Base-by-base conservation (phyloP, 2,329 filamentous ascomycete genomes). In the Sporothrix phasma region DNA sequence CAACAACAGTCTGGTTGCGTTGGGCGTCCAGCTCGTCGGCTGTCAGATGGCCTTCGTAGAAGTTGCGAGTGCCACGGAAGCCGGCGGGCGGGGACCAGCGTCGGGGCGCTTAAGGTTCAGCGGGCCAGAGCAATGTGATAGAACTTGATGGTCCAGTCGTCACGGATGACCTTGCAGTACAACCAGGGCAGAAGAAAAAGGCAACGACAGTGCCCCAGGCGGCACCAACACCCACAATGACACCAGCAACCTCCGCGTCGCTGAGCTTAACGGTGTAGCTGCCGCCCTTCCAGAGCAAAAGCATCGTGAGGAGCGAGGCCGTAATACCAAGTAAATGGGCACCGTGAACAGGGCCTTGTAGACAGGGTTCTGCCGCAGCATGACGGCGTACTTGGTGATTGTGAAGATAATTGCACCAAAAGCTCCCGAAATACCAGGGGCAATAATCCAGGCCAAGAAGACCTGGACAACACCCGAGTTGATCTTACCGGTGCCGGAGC, bases 391-490 rank as follows among this genome's bases (percentile, higher is more conserved):
- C 69, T 85, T 85, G 63, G 81, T 84, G 69, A 81, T 73, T 45
- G 78, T 70, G 74, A 85, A 85, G 71, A 85, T 77, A 70, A 78
- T 74, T 49, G 83, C 75, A 63, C 73, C 82, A 61, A 86, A 86
- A 64, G 67, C 62, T 24, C 75, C 84, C 0, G 84, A 74, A 15
- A 86, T 76, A 62, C 78, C 78, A 1, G 84, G 84, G 1, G 84
- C 83, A 66, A 86, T 83, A 67, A 81, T 78, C 83, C 84, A 85
- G 11, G 82, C 83, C 17, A 85, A 79, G 68, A 85, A 83, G 24
- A 86, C 82, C 66, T 84, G 82, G 43, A 81, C 79, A 6, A 86
- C 84, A 66, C 84, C 81, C 10, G 73, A 69, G 65, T 75, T 76
- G 67, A 80, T 74, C 64, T 71, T 68, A 11, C 72, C 69, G 13